phyloP scores from a whole-genome alignment of 225 moss, liverwort and hornwort genomes.

The Bryum argenteum region DNA sequence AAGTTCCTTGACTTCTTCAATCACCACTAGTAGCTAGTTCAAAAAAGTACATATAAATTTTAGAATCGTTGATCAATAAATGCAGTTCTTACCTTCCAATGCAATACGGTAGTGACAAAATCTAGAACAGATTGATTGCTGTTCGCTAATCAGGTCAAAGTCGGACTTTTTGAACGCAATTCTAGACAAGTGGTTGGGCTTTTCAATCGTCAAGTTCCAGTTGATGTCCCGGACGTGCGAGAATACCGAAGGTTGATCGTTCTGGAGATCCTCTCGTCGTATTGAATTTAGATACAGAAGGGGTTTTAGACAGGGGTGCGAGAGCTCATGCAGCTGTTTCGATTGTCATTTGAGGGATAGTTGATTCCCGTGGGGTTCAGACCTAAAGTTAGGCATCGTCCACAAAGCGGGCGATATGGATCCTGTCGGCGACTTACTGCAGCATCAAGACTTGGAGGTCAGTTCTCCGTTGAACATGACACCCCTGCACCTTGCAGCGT shows the following conservation, averaged over 20 bases:
- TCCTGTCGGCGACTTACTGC: slow-evolving; percentile 25
- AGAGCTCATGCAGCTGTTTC: neutral
- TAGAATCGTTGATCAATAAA: neutral
- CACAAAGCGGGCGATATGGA: slow-evolving; percentile 27
- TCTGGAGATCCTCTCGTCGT: neutral
- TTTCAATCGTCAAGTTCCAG: slow-evolving; percentile 21
- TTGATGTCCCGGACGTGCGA: neutral
- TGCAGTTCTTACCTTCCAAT: neutral
- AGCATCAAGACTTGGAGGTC: slow-evolving; percentile 18
- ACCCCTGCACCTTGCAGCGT: slow-evolving; percentile 46
- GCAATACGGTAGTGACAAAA: neutral
- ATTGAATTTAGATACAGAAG: neutral
- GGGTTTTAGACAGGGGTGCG: neutral
- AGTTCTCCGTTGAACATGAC: slow-evolving; percentile 40
- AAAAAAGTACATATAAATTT: neutral
- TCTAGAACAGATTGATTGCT: slow-evolving; percentile 6
- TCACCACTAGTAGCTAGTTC: neutral
- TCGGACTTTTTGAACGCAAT: slow-evolving; percentile 14
- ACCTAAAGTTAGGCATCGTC: neutral
- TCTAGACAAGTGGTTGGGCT: neutral
- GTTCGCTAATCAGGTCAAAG: slow-evolving; percentile 5
- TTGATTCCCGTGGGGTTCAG: neutral
- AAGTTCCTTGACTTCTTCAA: neutral
- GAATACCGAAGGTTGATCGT: slow-evolving; percentile 2
- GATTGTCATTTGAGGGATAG: neutral